Base-by-base conservation (phyloP, 441 rosid genomes). In the Mallotus japonicus region DNA sequence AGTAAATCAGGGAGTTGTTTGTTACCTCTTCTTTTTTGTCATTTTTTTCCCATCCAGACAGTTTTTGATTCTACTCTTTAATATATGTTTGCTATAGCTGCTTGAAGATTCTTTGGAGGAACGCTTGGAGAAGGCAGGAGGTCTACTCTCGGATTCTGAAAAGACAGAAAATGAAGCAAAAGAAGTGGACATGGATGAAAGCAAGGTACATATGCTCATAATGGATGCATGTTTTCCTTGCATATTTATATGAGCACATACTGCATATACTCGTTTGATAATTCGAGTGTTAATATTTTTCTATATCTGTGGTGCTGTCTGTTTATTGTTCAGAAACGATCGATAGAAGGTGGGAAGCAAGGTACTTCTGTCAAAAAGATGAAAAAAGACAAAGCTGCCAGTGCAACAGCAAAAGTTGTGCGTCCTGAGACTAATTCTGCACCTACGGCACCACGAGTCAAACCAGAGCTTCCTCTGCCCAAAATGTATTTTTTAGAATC, bases 81-180 rank as follows among this genome's bases (percentile, higher is more conserved):
- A 37, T 37, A 46, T 69, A 69, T 72, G 22, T 65, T 70, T 75
- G n/a, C 74, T 74, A n/a, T 72, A 96, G 99, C 83, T 93, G 83
- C 98, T 96, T 55, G 99, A 96, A 83, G 97, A 93, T 84, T 87
- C 92, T 57, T 73, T 96, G 62, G 99, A 96, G 85, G 97, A 89
- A 63, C 91, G 89, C 76, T 84, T 93, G 71, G 97, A 93, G 83
- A 93, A 90, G 83, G 84, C 86, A 0, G 98, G 95, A 37, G 84
- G 84, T 80, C 80, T 88, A 66, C 90, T 83, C 42, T 85, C 95
- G 68, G 98, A 93, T 83, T 86, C 92, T 72, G 97, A 96, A 70
- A 92, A 93, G 80, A 81, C 84, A 16, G 94, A 92, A 70, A 95
- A 88, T 81, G 98, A 93, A 81, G 80, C 78, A 76, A 93, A 90